Base-by-base conservation (phyloP, 345 rosid species). In the Euphorbia lathyris region DNA sequence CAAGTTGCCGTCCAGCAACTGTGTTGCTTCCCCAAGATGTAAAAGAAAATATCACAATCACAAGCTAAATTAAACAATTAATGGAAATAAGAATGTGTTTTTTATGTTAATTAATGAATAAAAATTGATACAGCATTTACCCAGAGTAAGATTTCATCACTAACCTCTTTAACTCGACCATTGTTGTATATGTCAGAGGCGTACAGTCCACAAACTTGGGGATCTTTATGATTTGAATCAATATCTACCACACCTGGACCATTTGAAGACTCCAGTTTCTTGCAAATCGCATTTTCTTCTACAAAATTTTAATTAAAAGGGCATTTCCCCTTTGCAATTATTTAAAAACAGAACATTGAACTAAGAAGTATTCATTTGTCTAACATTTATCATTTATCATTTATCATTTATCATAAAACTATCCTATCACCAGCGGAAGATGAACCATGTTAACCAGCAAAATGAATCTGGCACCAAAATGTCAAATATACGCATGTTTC, bases 161-260 rank as follows among this genome's bases (percentile, higher is more conserved):
- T 58, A 80, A 94, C 98, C 99, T 94, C 99, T 50, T 82, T 83
- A 58, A 80, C 87, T 76, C 83, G 84, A 58, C 74, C 76, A 63
- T 78, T 81, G 50, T 80, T 79, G 68, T 82, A 86, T 80, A 94
- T 91, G 19, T 90, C 96, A 69, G 87, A 74, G 73, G 86, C 97
- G 81, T 92, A 94, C 62, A 83, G 65, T 73, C 89, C 80, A 90
- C 97, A 90, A 40, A 73, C 73, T 72, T 77, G 93, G 60, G 96
- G 92, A 86, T 88, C 93, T 67, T 85, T 70, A 17, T 71, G 11
- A 64, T 88, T 81, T 71, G 88, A 84, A 83, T 92, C 97, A 69
- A 95, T 92, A 78, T 95, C 88, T 56, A 81, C 78, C 29, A 95
- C 66, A 72, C 80, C 81, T 22, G 58, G 67, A 70, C 68, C 53